Base-by-base conservation (phyloP, 148 eudicot species). In the Vaccinium corymbosum region DNA sequence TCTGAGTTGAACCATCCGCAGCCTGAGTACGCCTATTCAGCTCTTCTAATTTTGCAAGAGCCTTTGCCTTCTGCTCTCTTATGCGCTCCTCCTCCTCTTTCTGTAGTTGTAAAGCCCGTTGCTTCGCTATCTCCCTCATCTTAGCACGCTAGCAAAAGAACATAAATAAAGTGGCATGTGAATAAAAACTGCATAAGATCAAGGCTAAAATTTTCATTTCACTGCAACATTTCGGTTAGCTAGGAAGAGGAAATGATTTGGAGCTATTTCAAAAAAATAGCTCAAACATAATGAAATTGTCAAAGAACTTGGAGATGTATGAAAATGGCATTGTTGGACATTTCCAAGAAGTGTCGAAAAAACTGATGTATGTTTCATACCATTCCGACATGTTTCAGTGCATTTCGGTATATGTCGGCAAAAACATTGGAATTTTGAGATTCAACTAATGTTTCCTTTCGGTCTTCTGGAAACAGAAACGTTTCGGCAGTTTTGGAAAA, bases 41-140 rank as follows among this genome's bases (percentile, higher is more conserved):
- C 86, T 97, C 99, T 84, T 95, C 96, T 84, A 97, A 88, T 88
- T 97, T 97, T 73, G 98, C 99, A 71, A 83, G 87, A 83, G 98
- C 99, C 90, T 95, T 97, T 51, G 98, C 99, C 86, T 90, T 95
- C 91, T 92, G 99, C 83, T 97, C 98, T 87, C 92, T 90, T 22
- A 78, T 90, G 32, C 98, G 87, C 85, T 95, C 98, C 87, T 97
- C 98, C 88, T 97, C 99, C 89, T 94, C 99, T 91, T 90, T 91
- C 87, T 94, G 96, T 49, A 89, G 88, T 85, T 94, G 94, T 62
- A 89, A 86, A 71, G 94, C 95, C 82, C 98, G 95, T 83, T 95
- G 98, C 88, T 88, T 97, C 46, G 96, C 97, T 77, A 90, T 79
- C 92, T 97, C 99, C 82, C 89, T 91, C 94, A 90, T 92, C 87